Base-by-base conservation (phyloP, 2,329 filamentous ascomycete species). In the Chaetomium sp. region DNA sequence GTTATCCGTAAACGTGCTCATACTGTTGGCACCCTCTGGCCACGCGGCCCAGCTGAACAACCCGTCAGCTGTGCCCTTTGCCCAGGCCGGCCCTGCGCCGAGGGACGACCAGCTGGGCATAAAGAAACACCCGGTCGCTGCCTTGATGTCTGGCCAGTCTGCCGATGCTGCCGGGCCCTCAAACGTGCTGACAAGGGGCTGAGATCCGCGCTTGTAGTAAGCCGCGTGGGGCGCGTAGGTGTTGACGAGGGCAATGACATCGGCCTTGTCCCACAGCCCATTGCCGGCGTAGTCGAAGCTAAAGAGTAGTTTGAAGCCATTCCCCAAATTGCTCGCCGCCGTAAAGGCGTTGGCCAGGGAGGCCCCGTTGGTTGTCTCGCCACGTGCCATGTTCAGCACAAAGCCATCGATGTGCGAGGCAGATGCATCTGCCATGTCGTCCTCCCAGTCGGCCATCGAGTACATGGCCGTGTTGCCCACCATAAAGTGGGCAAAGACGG, bases 121-220 rank as follows among this genome's bases (percentile, higher is more conserved):
- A 53, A 78, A 75, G 32, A 76, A 67, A 7, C 62, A 63, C 14
- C 65, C 61, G 5, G 64, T 67, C 33, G 53, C 42, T 32, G 62
- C 58, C 56, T 74, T 72, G 57, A 80, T 56, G 40, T 1, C 19
- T 6, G 2, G 5, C 77, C 77, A 80, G 60, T 79, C 73, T 5
- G 59, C 66, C 12, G 70, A 66, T n/a, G 71, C 72, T 7, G 52
- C 59, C 1, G 69, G 64, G 0, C 79, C 78, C 63, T 80, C 77
- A 54, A 81, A 81, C 1, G 78, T 81, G 4, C 73, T 76, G 4
- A 77, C 78, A n/a, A 80, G 68, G 1, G 77, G 72, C 48, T 71
- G 60, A 3, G 14, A 32, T 19, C 66, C 44, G n/a, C 76, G 60
- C 10, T 61, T 58, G 45, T 64, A 69, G 62, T 73, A 68, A 2